Evolutionary conservation across 805 yeast genomes (phyloP).

Genomic region (Cyberlindnera mrakii): DNA sequence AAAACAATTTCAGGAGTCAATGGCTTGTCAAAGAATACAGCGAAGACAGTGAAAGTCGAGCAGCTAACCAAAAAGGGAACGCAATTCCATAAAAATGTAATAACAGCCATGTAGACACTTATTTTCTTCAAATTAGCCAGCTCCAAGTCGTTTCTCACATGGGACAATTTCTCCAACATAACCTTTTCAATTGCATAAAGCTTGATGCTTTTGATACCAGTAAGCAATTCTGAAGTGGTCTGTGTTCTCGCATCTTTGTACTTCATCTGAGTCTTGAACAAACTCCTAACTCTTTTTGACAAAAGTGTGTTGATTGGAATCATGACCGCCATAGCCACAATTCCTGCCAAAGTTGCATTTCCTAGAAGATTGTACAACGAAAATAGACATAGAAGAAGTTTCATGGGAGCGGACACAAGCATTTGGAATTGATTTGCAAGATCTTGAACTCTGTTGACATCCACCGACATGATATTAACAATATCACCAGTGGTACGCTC

Average conservation of each 20-base stretch:
- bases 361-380: slow-evolving; percentile 56
- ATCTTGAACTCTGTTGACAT: slow-evolving; percentile 58
- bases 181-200: slow-evolving; percentile 68
- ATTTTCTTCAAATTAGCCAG: slow-evolving; percentile 44
- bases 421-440: slow-evolving; percentile 48
- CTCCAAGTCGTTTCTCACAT: slow-evolving; percentile 54
- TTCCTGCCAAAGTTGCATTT: slow-evolving; percentile 51
- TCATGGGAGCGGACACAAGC: slow-evolving; percentile 53
- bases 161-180: slow-evolving; percentile 44
- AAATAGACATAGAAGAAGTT: slow-evolving; percentile 44
- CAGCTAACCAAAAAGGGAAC: slow-evolving; percentile 63
- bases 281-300: slow-evolving; percentile 37
- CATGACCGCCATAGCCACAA: slow-evolving; percentile 45
- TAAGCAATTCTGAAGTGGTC: slow-evolving; percentile 51
- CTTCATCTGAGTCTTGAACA: slow-evolving; percentile 53
- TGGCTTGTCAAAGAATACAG: slow-evolving; percentile 39
- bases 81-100: slow-evolving; percentile 54
- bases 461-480: slow-evolving; percentile 73
- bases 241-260: slow-evolving; percentile 56
- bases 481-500: slow-evolving; percentile 71
- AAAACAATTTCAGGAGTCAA: slow-evolving; percentile 64
- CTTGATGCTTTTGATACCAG: slow-evolving; percentile 58
- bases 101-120: slow-evolving; percentile 39
- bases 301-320: slow-evolving; percentile 50
- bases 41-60: slow-evolving; percentile 51